Base-by-base conservation (phyloP, 345 rosid species). In the Erucastrum elatum region DNA sequence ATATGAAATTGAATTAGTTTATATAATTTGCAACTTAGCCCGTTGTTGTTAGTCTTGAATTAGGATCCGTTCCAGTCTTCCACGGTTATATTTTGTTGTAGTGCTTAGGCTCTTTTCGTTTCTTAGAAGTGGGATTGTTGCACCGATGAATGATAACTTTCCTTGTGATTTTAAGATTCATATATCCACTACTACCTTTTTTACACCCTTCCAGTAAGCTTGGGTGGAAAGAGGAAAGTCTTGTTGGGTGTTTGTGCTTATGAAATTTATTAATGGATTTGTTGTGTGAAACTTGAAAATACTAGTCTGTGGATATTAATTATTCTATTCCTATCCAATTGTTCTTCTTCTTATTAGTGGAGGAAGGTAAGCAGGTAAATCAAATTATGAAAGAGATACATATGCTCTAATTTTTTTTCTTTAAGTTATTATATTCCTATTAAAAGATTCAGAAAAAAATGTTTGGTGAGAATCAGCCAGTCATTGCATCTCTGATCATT, bases 181-280 rank as follows among this genome's bases (percentile, higher is more conserved):
- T 64, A 65, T 66, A 21, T 21, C 21, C 21, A 21, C 58, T 41
- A 35, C 30, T 15, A 66, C 53, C 8, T 5, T 65, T 33, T 64
- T 21, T 7, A 44, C 34, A 34, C 70, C 49, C 30, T 64, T 75
- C 79, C 79, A 58, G 41, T 75, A 26, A 41, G 35, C 68, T 59
- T 15, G 72, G 67, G 74, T 59, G 73, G 34, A 68, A 67, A 76
- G 46, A 16, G 7, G 10, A 17, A 7, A 6, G 9, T 56, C 10
- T 68, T 30, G 30, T 68, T 41, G 58, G 66, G 58, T 56, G 17
- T 49, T 31, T 49, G 17, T 49, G 62, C 34, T 51, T 49, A 30
- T 3, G 12, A 6, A 46, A 41, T 68, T 41, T 41, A 39, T 56
- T 8, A 10, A 76, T 60, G 11, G 15, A 6, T 75, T 67, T 68